These are phyloP conservation scores for Trichoderma semiorbis DNA, from an alignment of 2,329 filamentous ascomycete genomes.

Conservation along the genomic window DNA sequence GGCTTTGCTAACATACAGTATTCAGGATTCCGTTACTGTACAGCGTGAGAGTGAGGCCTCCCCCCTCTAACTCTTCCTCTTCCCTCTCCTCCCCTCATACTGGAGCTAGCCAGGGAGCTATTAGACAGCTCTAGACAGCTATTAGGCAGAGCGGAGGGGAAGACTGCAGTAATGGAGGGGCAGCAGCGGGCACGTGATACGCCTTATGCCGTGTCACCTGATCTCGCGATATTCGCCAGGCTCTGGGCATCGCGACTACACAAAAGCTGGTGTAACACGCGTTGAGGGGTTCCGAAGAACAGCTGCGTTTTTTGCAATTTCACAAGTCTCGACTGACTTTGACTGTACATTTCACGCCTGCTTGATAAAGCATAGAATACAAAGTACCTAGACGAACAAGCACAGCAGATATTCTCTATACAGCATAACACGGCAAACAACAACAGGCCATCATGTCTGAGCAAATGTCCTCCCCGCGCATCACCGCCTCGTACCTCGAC, in stretches of 20 bases:
- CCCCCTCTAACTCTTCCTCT: background rate
- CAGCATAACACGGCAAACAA: background rate
- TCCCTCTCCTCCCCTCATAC: background rate
- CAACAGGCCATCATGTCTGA: slow-evolving; percentile 54
- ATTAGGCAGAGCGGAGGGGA: background rate
- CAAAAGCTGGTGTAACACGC: slow-evolving; percentile 2
- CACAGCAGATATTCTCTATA: background rate
- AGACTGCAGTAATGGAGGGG: background rate
- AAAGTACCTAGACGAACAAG: background rate
- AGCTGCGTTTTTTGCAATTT: background rate
- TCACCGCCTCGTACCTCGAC: slow-evolving; percentile 76
- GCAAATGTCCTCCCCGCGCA: slow-evolving; percentile 69
- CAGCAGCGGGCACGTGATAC: background rate
- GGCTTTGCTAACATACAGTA: background rate
- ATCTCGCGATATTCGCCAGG: slow-evolving; percentile 10
- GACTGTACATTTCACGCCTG: background rate
- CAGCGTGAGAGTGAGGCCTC: background rate
- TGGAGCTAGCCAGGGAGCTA: background rate
- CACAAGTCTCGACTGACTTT: background rate
- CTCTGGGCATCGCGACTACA: background rate
- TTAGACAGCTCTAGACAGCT: background rate
- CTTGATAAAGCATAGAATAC: background rate
- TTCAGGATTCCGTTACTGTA: background rate
- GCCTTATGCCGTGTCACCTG: slow-evolving; percentile 7
- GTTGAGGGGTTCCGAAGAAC: background rate